A percentile compares a stretch with the other conserved stretches of the same genome.
Conservation (phyloP, 805 yeast species). For the Candida maris region DNA sequence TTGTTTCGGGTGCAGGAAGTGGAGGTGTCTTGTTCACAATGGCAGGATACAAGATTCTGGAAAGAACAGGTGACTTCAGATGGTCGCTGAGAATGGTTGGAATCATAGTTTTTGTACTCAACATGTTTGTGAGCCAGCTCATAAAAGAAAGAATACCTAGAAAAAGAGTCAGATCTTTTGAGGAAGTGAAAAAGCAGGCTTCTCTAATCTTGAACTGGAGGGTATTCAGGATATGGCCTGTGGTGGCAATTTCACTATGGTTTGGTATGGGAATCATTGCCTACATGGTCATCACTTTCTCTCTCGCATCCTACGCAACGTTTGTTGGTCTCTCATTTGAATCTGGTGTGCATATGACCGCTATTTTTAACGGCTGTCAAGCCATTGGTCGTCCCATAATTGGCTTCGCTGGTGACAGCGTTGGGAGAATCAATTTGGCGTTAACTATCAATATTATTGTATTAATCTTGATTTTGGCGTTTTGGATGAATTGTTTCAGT, state of each 20-base stretch:
- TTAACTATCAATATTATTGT: constrained; percentile 32
- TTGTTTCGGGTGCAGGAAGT: constrained; percentile 38
- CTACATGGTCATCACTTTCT: constrained; percentile 43
- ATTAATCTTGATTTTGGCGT: constrained; percentile 37
- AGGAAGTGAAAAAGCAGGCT: constrained; percentile 9
- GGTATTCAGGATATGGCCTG: constrained; percentile 17
- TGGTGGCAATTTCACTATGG: constrained; percentile 20
- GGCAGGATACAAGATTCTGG: constrained; percentile 34
- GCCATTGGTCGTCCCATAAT: constrained; percentile 46
- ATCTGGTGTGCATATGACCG: constrained; percentile 44
- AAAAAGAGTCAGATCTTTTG: constrained; percentile 10
- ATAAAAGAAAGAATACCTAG: constrained; percentile 40
- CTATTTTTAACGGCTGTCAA: constrained; percentile 44
- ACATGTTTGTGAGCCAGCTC: constrained; percentile 38
- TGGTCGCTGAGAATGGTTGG: constrained; percentile 45
- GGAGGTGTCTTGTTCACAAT: constrained; percentile 39
- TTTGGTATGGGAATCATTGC: constrained; percentile 36
- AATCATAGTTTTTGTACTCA: constrained; percentile 35
- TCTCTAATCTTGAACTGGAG: constrained; percentile 12
- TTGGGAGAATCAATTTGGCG: constrained; percentile 46
- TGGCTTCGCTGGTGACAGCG: constrained; percentile 42
- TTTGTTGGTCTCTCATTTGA: constrained; percentile 42
- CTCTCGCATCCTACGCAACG: constrained; percentile 44
- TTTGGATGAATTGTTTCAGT: constrained; percentile 39
- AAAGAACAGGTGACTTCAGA: constrained; percentile 37